Evolutionary conservation across 768 basidiomycete genomes (phyloP).

Genomic region (Suillus subluteus): DNA sequence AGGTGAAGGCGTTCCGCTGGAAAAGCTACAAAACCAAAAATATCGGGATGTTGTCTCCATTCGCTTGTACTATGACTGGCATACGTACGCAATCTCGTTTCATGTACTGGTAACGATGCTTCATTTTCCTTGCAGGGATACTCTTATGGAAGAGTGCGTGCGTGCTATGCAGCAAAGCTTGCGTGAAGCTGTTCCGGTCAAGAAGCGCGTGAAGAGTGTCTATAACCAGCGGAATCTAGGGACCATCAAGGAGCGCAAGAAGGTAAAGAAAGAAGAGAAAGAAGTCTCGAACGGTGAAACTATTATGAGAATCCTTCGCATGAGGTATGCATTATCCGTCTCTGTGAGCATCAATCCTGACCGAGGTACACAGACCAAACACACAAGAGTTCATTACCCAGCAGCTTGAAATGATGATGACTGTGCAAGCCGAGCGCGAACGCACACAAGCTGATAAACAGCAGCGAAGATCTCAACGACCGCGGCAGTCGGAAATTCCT

Average conservation of each 20-base stretch:
- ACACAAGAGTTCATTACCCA: constrained; percentile 89
- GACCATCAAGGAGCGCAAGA: constrained; percentile 93
- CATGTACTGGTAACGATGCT: constrained; percentile 4
- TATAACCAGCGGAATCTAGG: constrained; percentile 92
- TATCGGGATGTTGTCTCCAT: constrained; percentile 91
- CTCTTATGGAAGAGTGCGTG: constrained; percentile 93
- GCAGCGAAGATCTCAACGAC: constrained; percentile 61
- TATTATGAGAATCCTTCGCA: constrained; percentile 92
- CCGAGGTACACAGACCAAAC: constrained; percentile 52
- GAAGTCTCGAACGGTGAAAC: constrained; percentile 82
- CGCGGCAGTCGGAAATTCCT: constrained; percentile 36
- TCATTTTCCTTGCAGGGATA: constrained; percentile 53
- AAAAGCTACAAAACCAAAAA: constrained; percentile 89
- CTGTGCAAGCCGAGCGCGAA: constrained; percentile 85
- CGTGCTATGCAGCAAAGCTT: constrained; percentile 92
- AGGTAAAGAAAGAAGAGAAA: constrained; percentile 85
- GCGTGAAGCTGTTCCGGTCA: constrained; percentile 70
- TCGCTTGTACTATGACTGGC: constrained; percentile 95
- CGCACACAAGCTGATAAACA: constrained; percentile 64
- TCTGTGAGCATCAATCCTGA: not conserved
- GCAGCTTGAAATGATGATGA: constrained; percentile 79
- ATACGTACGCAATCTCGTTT: constrained; percentile 59
- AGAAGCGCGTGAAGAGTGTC: constrained; percentile 92
- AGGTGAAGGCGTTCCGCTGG: constrained; percentile 88
- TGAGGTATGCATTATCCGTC: constrained; percentile 64